phyloP scores from a whole-genome alignment of 805 yeast species.

The Ogataea methanolica region DNA sequence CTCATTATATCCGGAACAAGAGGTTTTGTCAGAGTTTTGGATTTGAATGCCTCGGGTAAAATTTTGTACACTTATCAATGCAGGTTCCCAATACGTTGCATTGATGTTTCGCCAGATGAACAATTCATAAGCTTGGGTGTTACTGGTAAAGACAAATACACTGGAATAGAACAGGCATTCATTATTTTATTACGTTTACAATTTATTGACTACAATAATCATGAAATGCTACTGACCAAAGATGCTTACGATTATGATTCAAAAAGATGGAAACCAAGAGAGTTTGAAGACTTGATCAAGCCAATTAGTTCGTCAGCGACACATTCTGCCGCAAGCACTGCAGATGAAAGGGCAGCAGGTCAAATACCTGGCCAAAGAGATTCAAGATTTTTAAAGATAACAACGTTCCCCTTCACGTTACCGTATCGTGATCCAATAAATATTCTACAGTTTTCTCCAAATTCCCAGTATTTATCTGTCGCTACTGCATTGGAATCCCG shows the following conservation, averaged over 20 bases:
- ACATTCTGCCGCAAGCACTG: constrained; percentile 2
- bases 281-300: constrained; percentile 13
- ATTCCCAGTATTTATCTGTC: constrained; percentile 67
- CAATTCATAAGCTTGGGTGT: constrained; percentile 72
- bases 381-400: constrained; percentile 11
- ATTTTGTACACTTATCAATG: constrained; percentile 66
- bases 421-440: constrained; percentile 87
- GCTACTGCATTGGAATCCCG: constrained; percentile 76
- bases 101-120: constrained; percentile 65
- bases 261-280: constrained; percentile 4
- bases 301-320: constrained; percentile 10
- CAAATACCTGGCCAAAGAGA: not conserved
- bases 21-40: constrained; percentile 66
- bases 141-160: constrained; percentile 68
- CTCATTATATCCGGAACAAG: constrained; percentile 68
- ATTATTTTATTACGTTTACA: constrained; percentile 46
- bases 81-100: constrained; percentile 73
- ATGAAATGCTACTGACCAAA: not conserved
- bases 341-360: not conserved
- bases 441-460: constrained; percentile 65
- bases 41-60: constrained; percentile 50
- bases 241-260: constrained; percentile 1
- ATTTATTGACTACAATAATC: constrained; percentile 9
- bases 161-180: constrained; percentile 72
- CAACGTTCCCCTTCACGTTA: constrained; percentile 46